phyloP scores from a whole-genome alignment of 768 basidiomycete species.

The Boletus fagicola region DNA sequence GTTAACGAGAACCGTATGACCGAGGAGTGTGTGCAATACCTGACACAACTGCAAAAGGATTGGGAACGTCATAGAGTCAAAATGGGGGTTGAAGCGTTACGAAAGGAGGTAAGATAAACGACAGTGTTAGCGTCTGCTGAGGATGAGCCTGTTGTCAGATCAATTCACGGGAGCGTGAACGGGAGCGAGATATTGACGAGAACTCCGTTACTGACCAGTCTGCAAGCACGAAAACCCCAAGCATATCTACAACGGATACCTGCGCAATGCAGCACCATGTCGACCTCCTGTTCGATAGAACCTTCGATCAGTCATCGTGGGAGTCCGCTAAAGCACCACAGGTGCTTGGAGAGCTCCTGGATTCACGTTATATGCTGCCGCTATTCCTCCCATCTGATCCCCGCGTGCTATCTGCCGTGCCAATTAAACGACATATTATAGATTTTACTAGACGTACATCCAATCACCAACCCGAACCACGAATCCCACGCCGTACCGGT shows the following conservation, averaged over 20 bases:
- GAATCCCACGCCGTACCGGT: slow-evolving; percentile 42
- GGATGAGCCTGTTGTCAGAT: slow-evolving; percentile 43
- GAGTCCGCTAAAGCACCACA: slow-evolving; percentile 76
- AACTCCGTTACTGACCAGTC: slow-evolving; percentile 41
- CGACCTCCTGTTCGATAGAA: slow-evolving; percentile 77
- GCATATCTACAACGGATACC: slow-evolving; percentile 34
- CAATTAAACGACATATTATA: slow-evolving; percentile 40
- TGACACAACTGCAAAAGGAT: slow-evolving; percentile 93
- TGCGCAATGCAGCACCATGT: slow-evolving; percentile 53
- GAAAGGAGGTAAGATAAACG: slow-evolving; percentile 62
- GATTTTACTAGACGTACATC: slow-evolving; percentile 16
- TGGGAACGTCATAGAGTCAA: slow-evolving; percentile 94
- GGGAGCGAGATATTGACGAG: slow-evolving; percentile 33
- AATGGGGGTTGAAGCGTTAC: slow-evolving; percentile 78
- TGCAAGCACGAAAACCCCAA: slow-evolving; percentile 29
- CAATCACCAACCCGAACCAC: slow-evolving; percentile 29
- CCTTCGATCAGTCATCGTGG: slow-evolving; percentile 66
- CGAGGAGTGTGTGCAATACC: slow-evolving; percentile 92
- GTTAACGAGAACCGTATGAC: slow-evolving; percentile 90
- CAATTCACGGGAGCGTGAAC: slow-evolving; percentile 63
- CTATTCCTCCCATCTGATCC: slow-evolving; percentile 81
- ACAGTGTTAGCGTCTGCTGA: not conserved
- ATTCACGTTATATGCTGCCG: slow-evolving; percentile 92
- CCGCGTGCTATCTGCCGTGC: slow-evolving; percentile 68
- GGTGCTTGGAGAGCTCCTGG: slow-evolving; percentile 85